Base-by-base conservation (phyloP, 2,329 filamentous ascomycete genomes). In the Phoma sp. region DNA sequence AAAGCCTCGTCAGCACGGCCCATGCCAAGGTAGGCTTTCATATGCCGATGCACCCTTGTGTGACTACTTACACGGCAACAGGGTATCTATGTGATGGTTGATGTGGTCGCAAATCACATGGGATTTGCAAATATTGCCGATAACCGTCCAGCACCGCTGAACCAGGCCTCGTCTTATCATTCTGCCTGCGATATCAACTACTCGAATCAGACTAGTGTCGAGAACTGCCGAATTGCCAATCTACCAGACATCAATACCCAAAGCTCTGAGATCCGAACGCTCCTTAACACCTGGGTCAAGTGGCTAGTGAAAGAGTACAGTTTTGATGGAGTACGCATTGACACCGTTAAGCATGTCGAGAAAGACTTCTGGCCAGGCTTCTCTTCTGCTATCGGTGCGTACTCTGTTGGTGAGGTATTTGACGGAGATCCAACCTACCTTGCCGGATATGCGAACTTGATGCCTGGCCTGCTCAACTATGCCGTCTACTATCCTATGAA, bases 381-480 rank as follows among this genome's bases (percentile, higher is more conserved):
- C 61, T 74, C 79, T 21, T 63, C 76, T 6, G 81, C 80, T 2
- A 79, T 84, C 1, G 85, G 84, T 4, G 82, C 87, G 1, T 88
- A 86, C 68, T 77, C 80, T 5, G 77, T 87, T 13, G 86, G 86
- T 9, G 86, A 89, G 65, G 84, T 88, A 3, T 82, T 79, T 45
- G 77, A 85, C 29, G 84, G 84, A 25, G 76, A 82, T 58, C 78
- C 82, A 1, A 57, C 70, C 8, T 85, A 84, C 61, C 74, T 84
- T 0, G 75, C 79, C 19, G 80, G 79, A 9, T 88, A 85, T 64
- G 79, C 85, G 38, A 72, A 77, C 43, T 71, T 79, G 50, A 80
- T 88, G 76, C 78, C 78, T n/a, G 85, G 85, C 13, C 71, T 88
- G 27, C 73, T 88, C 57, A 86, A 89, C 74, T 89, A 87, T 61